Evolutionary conservation across 805 yeast species (phyloP), one percentile per base, ranked within the genome.

Genomic region (Sugiyamaella qingdaonensis): DNA sequence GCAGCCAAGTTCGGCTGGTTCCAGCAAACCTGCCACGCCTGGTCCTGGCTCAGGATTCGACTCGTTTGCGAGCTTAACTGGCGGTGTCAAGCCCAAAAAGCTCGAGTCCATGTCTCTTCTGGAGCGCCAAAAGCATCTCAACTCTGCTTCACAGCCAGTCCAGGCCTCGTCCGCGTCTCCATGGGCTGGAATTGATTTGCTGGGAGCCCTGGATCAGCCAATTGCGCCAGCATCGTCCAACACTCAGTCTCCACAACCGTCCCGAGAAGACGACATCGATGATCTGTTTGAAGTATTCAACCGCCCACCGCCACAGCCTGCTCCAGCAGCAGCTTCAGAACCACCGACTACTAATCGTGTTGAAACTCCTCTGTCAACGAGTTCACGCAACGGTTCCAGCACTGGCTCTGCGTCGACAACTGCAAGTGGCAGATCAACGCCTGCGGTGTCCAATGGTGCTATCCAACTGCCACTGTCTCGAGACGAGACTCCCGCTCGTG

Each of bases 161-260:
- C 53, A 10, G 29, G 46, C 2, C 4, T 34, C 24, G 24, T 27
- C 53, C 18, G 2, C 48, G 29, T 36, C 48, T 18, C 55, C 60
- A 13, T 64, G 68, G 62, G 54, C 59, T 7, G 64, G 64, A 9
- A 58, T 68, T 10, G 70, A 65, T 48, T 48, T 63, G 48, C 60
- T 67, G n/a, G 61, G 54, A 10, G 51, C 58, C 4, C 19, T 39
- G 24, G 43, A 39, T 21, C 21, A 39, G 16, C 21, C 43, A 16
- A n/a, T 39, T 11, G 21, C 24, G 13, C 24, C 24, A 5, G 24
- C 13, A 14, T 5, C 43, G 13, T 54, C 55, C 37, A 48, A 18
- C 8, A 21, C 18, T 35, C 51, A 31, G 49, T 35, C 43, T 9
- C 33, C 31, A 24, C 42, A 13, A 33, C 39, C 32, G 31, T 13